Percentiles rank a stretch among this genome's conserved stretches.
Evolutionary conservation across 768 basidiomycete genomes (phyloP).

Genomic region (Termitomyces sp.): DNA sequence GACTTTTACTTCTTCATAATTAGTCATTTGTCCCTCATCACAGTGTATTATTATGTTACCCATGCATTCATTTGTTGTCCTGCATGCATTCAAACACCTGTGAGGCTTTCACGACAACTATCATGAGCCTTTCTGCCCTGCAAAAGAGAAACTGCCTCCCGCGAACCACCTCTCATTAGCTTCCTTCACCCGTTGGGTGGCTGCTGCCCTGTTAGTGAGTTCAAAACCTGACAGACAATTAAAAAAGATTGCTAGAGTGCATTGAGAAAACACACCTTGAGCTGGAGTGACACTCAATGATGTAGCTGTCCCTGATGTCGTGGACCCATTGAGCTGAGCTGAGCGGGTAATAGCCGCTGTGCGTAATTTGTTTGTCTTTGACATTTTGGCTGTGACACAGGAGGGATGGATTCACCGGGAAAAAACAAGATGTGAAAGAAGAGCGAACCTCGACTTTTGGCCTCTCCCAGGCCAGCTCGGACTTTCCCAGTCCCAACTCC

Average conservation of each 20-base stretch:
- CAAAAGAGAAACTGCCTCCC: conserved; percentile 78
- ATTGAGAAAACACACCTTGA: conserved; percentile 59
- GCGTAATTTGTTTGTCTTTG: conserved; percentile 90
- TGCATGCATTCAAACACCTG: background rate
- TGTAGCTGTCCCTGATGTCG: conserved; percentile 82
- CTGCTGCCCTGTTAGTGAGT: conserved; percentile 87
- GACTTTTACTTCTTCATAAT: conserved; percentile 7
- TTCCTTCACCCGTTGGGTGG: conserved; percentile 85
- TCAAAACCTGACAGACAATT: conserved; percentile 68
- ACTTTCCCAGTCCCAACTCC: conserved; percentile 86
- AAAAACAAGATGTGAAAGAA: conserved; percentile 6
- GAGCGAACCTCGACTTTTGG: conserved; percentile 81
- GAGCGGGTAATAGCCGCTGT: conserved; percentile 81
- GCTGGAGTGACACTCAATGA: conserved; percentile 94
- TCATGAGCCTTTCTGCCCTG: conserved; percentile 48
- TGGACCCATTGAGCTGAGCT: conserved; percentile 48
- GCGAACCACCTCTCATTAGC: conserved; percentile 98
- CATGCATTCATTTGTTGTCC: conserved; percentile 20
- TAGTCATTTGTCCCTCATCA: conserved; percentile 16
- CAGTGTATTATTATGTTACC: conserved; percentile 32
- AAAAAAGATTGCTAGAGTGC: conserved; percentile 7
- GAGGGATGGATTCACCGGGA: no score
- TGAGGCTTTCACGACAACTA: background rate
- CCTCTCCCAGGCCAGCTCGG: conserved; percentile 82
- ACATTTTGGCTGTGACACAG: conserved; percentile 76